Percentiles rank a stretch among this genome's conserved stretches.
Evolutionary conservation across 257 asterid species (phyloP).

Genomic region (Solanum pinnatisectum): DNA sequence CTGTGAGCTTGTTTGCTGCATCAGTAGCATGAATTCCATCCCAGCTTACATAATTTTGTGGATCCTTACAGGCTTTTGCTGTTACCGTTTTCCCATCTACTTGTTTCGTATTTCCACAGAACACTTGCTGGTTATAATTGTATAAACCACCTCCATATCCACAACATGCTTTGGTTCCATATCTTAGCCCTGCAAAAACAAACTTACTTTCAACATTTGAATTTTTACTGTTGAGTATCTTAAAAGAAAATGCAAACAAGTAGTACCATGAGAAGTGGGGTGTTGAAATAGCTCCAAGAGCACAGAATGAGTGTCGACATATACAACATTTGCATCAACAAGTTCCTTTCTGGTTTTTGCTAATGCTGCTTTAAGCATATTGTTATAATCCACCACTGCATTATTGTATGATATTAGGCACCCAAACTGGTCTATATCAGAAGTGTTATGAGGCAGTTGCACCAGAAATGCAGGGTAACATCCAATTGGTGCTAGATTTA

Average conservation of each 20-base stretch:
- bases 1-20: conserved; percentile 64
- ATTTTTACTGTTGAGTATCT: not conserved
- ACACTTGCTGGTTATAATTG: conserved; percentile 39
- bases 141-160: conserved; percentile 68
- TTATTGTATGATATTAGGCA: conserved; percentile 44
- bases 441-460: conserved; percentile 41
- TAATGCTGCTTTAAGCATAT: conserved; percentile 44
- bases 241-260: not conserved
- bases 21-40: conserved; percentile 79
- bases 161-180: conserved; percentile 74
- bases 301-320: conserved; percentile 46
- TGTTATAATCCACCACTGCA: conserved; percentile 52
- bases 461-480: conserved; percentile 43
- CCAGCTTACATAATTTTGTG: conserved; percentile 62
- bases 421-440: conserved; percentile 47
- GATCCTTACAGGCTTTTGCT: conserved; percentile 54
- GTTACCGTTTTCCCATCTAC: conserved; percentile 30
- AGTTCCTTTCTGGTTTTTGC: conserved; percentile 31
- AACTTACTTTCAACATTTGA: not conserved
- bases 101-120: conserved; percentile 37
- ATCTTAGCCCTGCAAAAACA: conserved; percentile 35
- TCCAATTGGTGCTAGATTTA: conserved; percentile 58
- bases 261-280: conserved; percentile 58
- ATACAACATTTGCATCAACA: conserved; percentile 43
- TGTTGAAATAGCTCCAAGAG: conserved; percentile 61